Evolutionary conservation across 495 filamentous ascomycete species (phyloP).

Genomic region (Astrothelium subdiscretum): DNA sequence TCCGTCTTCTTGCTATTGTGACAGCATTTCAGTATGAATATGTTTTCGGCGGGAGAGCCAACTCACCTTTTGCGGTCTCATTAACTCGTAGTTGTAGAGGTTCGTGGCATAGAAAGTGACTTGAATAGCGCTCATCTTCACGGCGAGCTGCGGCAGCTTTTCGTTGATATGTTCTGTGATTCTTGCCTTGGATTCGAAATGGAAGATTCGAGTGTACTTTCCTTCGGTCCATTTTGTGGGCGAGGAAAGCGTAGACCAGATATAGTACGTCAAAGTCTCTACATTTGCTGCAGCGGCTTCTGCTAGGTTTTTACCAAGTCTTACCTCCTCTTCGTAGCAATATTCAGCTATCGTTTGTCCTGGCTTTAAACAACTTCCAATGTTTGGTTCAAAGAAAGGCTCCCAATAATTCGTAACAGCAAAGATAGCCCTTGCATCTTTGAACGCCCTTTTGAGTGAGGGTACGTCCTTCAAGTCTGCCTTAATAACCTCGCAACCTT

Average conservation of each 20-base stretch:
- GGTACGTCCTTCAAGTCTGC: conserved; percentile 34
- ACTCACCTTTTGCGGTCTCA: not conserved
- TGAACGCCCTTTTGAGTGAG: conserved; percentile 31
- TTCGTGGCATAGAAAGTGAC: not conserved
- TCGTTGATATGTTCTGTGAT: not conserved
- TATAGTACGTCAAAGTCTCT: not conserved
- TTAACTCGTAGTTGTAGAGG: not conserved
- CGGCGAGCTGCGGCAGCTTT: not conserved
- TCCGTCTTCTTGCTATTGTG: not conserved
- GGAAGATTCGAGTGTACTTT: conserved; percentile 6
- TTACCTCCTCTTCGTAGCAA: conserved; percentile 10
- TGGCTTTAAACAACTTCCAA: not conserved
- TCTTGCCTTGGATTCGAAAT: conserved; percentile 6
- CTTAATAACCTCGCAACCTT: conserved; percentile 34
- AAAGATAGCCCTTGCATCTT: conserved; percentile 37
- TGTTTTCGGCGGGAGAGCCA: not conserved
- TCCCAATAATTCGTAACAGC: conserved; percentile 43
- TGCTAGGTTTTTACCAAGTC: conserved; percentile 13
- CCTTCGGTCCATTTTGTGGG: conserved; percentile 7
- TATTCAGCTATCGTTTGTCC: not conserved
- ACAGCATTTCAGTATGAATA: not conserved
- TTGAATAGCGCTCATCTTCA: not conserved
- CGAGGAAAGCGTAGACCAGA: conserved; percentile 5
- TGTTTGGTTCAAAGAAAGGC: not conserved
- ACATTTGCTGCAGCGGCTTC: conserved; percentile 8